Base-by-base conservation (phyloP, 108 stramenopile species). In the Cyclotella kingstonii region DNA sequence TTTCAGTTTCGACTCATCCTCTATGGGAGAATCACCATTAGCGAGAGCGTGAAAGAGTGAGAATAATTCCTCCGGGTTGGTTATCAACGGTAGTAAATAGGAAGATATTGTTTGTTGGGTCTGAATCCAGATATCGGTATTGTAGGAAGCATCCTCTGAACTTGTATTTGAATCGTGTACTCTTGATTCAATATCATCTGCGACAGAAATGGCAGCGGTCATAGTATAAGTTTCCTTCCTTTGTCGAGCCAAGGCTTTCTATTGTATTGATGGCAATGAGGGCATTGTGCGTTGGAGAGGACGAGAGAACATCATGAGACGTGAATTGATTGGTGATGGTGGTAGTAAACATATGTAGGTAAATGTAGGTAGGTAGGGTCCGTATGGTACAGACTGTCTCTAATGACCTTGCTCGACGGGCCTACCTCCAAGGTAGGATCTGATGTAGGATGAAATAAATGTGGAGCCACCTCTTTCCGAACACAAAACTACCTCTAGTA, bases 81-180 rank as follows among this genome's bases (percentile, higher is more conserved):
- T 23, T 17, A 48, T 49, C 47, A 61, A 34, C 3, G 60, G 60
- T 2, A 63, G 48, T 27, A 63, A 33, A 23, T 42, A 28, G 3
- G 36, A 33, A 8, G 62, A 51, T 9, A 63, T 23, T 11, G 48
- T 15, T 0, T 26, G 19, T 28, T 51, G 62, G 23, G 49, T 38
- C 12, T 63, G 19, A 9, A 39, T 25, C 62, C 62, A 63, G 4
- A 34, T 30, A 0, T 52, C 53, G 55, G 25, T 25, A 12, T 51
- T 30, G 25, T 11, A 30, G 26, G 31, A 27, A 30, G 17, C 10
- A 0, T 9, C 1, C 15, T 2, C 11, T 36, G 22, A 14, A 38
- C 9, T 36, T 14, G 6, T 29, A 12, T 25, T 39, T 22, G 39
- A 40, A 15, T 56, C 55, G 15, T 33, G 19, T n/a, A 22, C 8